Percentiles rank a stretch among this genome's conserved stretches.
These are phyloP conservation scores for Mucor saturninus DNA, from an alignment of 371 early-diverging fungal species.

Conservation along the genomic window DNA sequence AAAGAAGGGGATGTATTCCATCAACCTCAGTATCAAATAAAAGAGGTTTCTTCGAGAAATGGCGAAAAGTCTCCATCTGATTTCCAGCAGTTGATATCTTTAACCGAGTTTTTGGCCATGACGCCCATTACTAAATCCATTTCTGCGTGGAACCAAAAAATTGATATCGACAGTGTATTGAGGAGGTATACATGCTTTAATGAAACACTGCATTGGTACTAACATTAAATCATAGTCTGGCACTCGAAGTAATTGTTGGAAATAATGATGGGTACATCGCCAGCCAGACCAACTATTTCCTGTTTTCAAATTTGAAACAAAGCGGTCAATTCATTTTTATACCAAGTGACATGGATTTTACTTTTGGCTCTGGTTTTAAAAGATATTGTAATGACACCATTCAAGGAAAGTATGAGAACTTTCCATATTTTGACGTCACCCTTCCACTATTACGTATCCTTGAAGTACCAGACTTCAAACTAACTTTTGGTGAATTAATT, in stretches of 20 bases:
- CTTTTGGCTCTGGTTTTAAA: slow-evolving; percentile 25
- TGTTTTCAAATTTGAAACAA: slow-evolving; percentile 25
- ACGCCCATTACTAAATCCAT: slow-evolving; percentile 17
- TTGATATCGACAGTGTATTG: slow-evolving; percentile 15
- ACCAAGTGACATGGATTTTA: slow-evolving; percentile 35
- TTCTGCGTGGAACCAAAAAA: slow-evolving; percentile 31
- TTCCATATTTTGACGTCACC: not conserved
- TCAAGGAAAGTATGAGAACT: not conserved
- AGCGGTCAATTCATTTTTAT: slow-evolving; percentile 11
- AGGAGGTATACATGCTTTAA: not conserved
- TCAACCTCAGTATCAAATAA: slow-evolving; percentile 27
- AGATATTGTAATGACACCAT: not conserved
- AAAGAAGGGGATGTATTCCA: slow-evolving; percentile 22
- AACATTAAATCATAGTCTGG: slow-evolving; percentile 14
- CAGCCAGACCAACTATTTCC: slow-evolving; percentile 33
- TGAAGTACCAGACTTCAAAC: slow-evolving; percentile 15
- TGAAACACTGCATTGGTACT: not conserved
- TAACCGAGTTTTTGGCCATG: slow-evolving; percentile 34
- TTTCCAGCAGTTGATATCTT: slow-evolving; percentile 25
- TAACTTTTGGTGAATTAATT: slow-evolving; percentile 18
- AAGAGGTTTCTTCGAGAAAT: slow-evolving; percentile 20
- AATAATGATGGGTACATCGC: slow-evolving; percentile 38
- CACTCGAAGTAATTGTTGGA: slow-evolving; percentile 36
- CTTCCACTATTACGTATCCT: slow-evolving; percentile 17
- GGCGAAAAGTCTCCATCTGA: slow-evolving; percentile 8